Evolutionary conservation across 1,284 basidiomycete genomes (phyloP).

Genomic region (Tylopilus sp.): DNA sequence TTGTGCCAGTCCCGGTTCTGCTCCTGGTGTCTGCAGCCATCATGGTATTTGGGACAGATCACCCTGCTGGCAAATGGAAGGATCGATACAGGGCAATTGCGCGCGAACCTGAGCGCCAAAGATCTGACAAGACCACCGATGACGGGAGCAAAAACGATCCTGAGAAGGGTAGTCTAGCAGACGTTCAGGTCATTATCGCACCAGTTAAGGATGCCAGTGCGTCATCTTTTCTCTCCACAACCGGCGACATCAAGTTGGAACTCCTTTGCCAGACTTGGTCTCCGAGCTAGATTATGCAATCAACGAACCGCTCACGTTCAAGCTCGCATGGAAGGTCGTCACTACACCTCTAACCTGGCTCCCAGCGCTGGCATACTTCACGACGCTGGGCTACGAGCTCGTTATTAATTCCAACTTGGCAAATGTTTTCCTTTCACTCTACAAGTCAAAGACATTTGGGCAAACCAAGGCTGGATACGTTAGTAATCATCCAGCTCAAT

Average conservation of each 20-base stretch:
- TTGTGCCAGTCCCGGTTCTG: slow-evolving; percentile 57
- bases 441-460: slow-evolving; percentile 36
- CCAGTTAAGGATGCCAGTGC: slow-evolving; percentile 20
- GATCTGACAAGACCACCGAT: background rate
- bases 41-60: slow-evolving; percentile 55
- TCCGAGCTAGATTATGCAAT: slow-evolving; percentile 37
- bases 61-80: slow-evolving; percentile 58
- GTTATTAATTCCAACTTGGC: slow-evolving; percentile 57
- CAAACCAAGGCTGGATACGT: slow-evolving; percentile 55
- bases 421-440: slow-evolving; percentile 44
- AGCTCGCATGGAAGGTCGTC: slow-evolving; percentile 37
- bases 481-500: slow-evolving; percentile 12
- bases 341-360: slow-evolving; percentile 57
- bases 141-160: slow-evolving; percentile 6
- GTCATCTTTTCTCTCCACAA: background rate
- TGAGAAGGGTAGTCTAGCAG: slow-evolving; percentile 13
- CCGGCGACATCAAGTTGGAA: slow-evolving; percentile 28
- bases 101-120: background rate
- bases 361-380: slow-evolving; percentile 49
- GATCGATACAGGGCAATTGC: slow-evolving; percentile 44
- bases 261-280: background rate
- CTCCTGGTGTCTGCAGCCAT: slow-evolving; percentile 43
- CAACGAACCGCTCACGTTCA: slow-evolving; percentile 45
- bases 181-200: slow-evolving; percentile 26
- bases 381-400: slow-evolving; percentile 58